phyloP scores from a whole-genome alignment of 2,329 filamentous ascomycete species.

The Cadophora sp. region DNA sequence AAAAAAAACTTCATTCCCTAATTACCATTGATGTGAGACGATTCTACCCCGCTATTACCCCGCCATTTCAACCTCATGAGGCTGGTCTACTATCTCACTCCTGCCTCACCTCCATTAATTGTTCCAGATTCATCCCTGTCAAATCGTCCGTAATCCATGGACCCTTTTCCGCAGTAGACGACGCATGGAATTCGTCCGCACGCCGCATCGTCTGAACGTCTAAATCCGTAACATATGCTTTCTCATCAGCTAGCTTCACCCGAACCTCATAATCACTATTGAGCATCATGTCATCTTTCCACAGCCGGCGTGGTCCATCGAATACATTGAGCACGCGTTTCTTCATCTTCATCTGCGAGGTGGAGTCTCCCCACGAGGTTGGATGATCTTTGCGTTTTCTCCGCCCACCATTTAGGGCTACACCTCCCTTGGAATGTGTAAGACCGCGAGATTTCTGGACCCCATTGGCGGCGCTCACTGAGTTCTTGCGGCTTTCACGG shows the following conservation, averaged over 20 bases:
- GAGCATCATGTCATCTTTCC: slow-evolving; percentile 99
- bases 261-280: slow-evolving; percentile 94
- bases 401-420: slow-evolving; percentile 67
- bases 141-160: slow-evolving; percentile 80
- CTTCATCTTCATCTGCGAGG: slow-evolving; percentile 97
- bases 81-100: slow-evolving; percentile 32
- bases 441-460: slow-evolving; percentile 74
- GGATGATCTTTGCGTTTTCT: slow-evolving; percentile 96
- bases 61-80: not conserved
- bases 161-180: slow-evolving; percentile 87
- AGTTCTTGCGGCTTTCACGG: slow-evolving; percentile 30
- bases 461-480: slow-evolving; percentile 51
- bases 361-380: slow-evolving; percentile 88
- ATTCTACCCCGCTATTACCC: not conserved
- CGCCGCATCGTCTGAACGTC: slow-evolving; percentile 89
- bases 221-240: slow-evolving; percentile 83
- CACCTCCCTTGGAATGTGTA: slow-evolving; percentile 79
- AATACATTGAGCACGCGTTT: slow-evolving; percentile 97
- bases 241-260: slow-evolving; percentile 72
- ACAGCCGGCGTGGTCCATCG: slow-evolving; percentile 83
- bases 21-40: too few species aligned
- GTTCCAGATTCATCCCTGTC: slow-evolving; percentile 63
- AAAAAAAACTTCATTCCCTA: too few species aligned
- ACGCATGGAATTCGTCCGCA: slow-evolving; percentile 79
- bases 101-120: slow-evolving; percentile 57